These are phyloP conservation scores for Multifurca ochricompacta DNA, from an alignment of 768 basidiomycete species.

Conservation along the genomic window DNA sequence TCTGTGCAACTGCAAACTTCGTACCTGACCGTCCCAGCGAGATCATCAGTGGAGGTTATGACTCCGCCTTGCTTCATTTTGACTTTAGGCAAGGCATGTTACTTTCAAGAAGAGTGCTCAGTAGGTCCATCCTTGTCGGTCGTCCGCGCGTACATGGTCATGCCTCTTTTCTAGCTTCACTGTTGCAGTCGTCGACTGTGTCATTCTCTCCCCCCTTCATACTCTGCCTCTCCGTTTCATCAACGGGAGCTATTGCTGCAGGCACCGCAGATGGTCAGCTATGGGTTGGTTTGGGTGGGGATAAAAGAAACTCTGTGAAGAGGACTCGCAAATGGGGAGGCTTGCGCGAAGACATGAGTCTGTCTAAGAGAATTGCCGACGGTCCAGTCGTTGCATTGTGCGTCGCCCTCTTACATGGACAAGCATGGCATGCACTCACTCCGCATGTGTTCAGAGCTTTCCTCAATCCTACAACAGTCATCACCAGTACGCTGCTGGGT, in stretches of 20 bases:
- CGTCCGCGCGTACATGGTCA: conserved; percentile 11
- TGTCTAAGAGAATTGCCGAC: conserved; percentile 48
- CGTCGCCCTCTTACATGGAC: conserved; percentile 19
- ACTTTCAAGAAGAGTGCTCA: conserved; percentile 51
- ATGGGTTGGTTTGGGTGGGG: conserved; percentile 62
- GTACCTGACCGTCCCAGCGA: conserved; percentile 66
- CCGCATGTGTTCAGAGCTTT: background rate
- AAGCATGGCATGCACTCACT: background rate
- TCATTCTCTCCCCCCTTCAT: conserved; percentile 71
- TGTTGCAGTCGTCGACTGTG: conserved; percentile 38
- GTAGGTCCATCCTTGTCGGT: conserved; percentile 32
- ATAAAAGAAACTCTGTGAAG: conserved; percentile 39
- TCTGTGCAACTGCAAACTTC: conserved; percentile 63
- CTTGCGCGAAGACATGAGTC: conserved; percentile 39
- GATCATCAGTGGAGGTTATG: conserved; percentile 72
- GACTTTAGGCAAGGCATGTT: conserved; percentile 49
- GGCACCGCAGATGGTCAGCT: conserved; percentile 72
- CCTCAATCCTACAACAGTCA: conserved; percentile 41
- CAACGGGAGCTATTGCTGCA: conserved; percentile 53
- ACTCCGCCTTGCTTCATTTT: conserved; percentile 58
- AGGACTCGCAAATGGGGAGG: conserved; percentile 68
- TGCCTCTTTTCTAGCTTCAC: conserved; percentile 28
- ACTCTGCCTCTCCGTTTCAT: conserved; percentile 51
- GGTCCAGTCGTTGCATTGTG: conserved; percentile 72
- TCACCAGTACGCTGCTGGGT: conserved; percentile 57